Evolutionary conservation across 495 filamentous ascomycete species (phyloP).

Genomic region (Tetracladium setigerum): DNA sequence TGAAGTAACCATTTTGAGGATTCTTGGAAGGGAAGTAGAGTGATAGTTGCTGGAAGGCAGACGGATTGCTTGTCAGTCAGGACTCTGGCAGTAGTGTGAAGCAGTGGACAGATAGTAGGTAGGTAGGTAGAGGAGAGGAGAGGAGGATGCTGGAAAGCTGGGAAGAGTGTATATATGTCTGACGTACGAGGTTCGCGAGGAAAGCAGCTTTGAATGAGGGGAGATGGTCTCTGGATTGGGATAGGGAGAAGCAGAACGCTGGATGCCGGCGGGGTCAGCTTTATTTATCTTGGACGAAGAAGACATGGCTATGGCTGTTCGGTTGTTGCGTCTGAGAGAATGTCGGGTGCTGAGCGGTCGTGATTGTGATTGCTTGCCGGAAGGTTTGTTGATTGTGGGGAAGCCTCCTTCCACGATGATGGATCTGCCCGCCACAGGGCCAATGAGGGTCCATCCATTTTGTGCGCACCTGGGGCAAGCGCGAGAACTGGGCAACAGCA

Average conservation of each 20-base stretch:
- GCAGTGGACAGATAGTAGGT: conserved; percentile 2
- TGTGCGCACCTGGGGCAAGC: no score
- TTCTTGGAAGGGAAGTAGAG: conserved; percentile 45
- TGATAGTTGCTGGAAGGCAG: conserved; percentile 43
- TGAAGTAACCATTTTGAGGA: conserved; percentile 50
- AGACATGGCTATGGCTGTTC: conserved; percentile 1
- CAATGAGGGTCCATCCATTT: no score
- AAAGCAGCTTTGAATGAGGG: conserved; percentile 18
- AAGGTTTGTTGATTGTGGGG: no score
- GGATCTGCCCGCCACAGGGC: no score
- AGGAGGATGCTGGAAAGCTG: no score
- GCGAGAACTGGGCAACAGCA: no score
- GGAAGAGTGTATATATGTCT: no score
- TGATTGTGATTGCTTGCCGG: no score
- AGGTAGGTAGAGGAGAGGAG: no score
- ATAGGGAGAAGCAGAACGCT: conserved; percentile 20
- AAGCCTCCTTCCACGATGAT: no score
- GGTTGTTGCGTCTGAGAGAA: background rate
- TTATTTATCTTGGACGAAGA: conserved; percentile 13
- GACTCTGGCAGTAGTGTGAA: no score
- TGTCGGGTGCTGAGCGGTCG: no score
- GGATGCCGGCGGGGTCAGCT: conserved; percentile 10
- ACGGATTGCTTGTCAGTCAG: conserved; percentile 13
- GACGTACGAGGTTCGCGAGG: conserved; percentile 10
- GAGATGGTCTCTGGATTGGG: conserved; percentile 13